A percentile compares a stretch with the other conserved stretches of the same genome.
These are phyloP conservation scores for Syncephalastrum sp. DNA, from an alignment of 371 early-diverging fungal genomes.

Conservation along the genomic window DNA sequence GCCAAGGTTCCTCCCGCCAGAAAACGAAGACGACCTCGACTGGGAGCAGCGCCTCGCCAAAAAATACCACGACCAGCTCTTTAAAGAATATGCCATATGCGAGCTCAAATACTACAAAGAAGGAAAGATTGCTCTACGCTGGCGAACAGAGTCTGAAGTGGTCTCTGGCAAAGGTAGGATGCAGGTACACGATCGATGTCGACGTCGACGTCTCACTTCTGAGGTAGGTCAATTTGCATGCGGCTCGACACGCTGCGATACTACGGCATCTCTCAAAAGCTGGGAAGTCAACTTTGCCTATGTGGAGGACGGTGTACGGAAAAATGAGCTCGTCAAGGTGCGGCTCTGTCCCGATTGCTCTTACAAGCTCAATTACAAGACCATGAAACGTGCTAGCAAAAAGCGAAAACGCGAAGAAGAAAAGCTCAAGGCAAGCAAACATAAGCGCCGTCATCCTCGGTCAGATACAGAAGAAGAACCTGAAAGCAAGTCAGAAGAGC, in stretches of 20 bases:
- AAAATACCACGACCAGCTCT: conserved; percentile 82
- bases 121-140: conserved; percentile 79
- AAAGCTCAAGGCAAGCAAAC: conserved; percentile 6
- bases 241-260: conserved; percentile 60
- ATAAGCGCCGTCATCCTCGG: conserved; percentile 2
- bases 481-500: conserved; percentile 2
- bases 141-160: conserved; percentile 82
- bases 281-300: conserved; percentile 92
- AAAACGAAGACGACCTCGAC: conserved; percentile 38
- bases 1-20: conserved; percentile 34
- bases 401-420: conserved; percentile 6
- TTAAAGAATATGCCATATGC: conserved; percentile 85
- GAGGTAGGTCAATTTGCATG: conserved; percentile 68
- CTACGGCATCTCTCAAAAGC: conserved; percentile 47
- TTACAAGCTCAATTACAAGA: conserved; percentile 39
- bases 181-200: no score
- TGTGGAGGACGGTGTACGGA: conserved; percentile 64
- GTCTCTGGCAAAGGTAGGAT: conserved; percentile 70
- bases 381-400: conserved; percentile 29
- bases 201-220: background rate
- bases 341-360: conserved; percentile 74
- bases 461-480: conserved; percentile 10
- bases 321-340: conserved; percentile 82
- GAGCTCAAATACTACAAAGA: conserved; percentile 74
- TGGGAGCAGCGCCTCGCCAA: conserved; percentile 86